phyloP scores from a whole-genome alignment of 192 early-diverging fungal species.

The Backusella tarrabulga region DNA sequence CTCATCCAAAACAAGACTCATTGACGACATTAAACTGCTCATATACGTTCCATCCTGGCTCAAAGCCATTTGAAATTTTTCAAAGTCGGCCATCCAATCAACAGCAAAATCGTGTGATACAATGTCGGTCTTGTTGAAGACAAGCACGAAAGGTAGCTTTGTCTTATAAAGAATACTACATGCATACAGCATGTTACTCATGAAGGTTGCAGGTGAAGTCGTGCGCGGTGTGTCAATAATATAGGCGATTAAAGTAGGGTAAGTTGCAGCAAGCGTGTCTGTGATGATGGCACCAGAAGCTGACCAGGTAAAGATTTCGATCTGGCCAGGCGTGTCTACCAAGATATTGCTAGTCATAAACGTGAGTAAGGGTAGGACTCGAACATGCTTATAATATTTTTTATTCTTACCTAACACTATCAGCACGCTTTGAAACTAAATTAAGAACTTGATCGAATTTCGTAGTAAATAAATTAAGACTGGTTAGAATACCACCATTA shows the following conservation, averaged over 20 bases:
- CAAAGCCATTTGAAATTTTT: slow-evolving; percentile 87
- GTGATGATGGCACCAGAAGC: slow-evolving; percentile 96
- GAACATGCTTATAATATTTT: background rate
- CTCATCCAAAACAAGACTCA: slow-evolving; percentile 97
- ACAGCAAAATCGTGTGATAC: slow-evolving; percentile 86
- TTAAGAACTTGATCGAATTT: slow-evolving; percentile 97
- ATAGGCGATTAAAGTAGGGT: slow-evolving; percentile 90
- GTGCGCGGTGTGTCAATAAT: slow-evolving; percentile 96
- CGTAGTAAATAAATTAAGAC: slow-evolving; percentile 95
- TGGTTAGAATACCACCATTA: slow-evolving; percentile 95
- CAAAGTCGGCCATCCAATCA: slow-evolving; percentile 98
- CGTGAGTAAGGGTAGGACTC: background rate
- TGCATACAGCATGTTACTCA: slow-evolving; percentile 99
- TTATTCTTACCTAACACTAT: slow-evolving; percentile 59
- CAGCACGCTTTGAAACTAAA: slow-evolving; percentile 78
- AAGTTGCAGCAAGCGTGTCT: slow-evolving; percentile 85
- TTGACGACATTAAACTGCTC: slow-evolving; percentile 89
- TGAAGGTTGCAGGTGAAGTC: slow-evolving; percentile 90
- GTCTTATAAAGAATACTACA: slow-evolving; percentile 97
- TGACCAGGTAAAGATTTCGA: slow-evolving; percentile 99
- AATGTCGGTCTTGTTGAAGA: slow-evolving; percentile 97
- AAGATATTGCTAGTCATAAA: slow-evolving; percentile 62
- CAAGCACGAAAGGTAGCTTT: slow-evolving; percentile 90
- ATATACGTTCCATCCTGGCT: slow-evolving; percentile 85
- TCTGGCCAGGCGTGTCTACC: slow-evolving; percentile 96